Base-by-base conservation (phyloP, 371 early-diverging fungal genomes). In the Mortierella sp. region DNA sequence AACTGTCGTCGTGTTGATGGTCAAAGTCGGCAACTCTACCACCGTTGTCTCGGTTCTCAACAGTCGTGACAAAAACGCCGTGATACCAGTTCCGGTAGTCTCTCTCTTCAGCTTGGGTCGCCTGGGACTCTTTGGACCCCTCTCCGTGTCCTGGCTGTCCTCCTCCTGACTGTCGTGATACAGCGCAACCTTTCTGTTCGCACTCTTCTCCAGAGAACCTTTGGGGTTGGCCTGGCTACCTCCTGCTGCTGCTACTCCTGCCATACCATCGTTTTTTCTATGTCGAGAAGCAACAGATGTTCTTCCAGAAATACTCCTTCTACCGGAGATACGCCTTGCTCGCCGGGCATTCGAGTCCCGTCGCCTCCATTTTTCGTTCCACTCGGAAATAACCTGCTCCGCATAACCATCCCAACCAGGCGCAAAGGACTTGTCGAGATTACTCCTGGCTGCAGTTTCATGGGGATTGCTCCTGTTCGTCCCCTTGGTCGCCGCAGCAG, bases 341-440 rank as follows among this genome's bases (percentile, higher is more conserved):
- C 76, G 40, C 14, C 76, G 40, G 10, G 28, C 43, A 8, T 46
- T 69, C 19, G 75, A 67, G 11, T 40, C 55, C 5, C 71, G 34
- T 11, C 71, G 57, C 46, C 71, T 50, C 76, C 76, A 76, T 14
- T 71, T 76, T 11, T 76, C 76, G 40, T 76, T 76, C 76, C 76
- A 76, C 54, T 76, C 69, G 5, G 76, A 46, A 24, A 76, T 76
- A 26, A 76, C 76, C 50, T 71, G 69, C 57, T 76, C 76, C 9
- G 76, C 76, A 24, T 76, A 76, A 0, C 76, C 59, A 46, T 76
- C 76, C 70, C 70, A 76, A 5, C 76, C 71, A 50, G 71, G 57
- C 9, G 34, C 31, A 31, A 76, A 11, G 10, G 43, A 24, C 24
- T 76, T 64, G 34, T 64, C 76, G 26, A 75, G 37, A 64, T 37